Percentiles rank a stretch among this genome's conserved stretches.
phyloP scores from a whole-genome alignment of 331 rosid genomes.

The Malus hybrid region DNA sequence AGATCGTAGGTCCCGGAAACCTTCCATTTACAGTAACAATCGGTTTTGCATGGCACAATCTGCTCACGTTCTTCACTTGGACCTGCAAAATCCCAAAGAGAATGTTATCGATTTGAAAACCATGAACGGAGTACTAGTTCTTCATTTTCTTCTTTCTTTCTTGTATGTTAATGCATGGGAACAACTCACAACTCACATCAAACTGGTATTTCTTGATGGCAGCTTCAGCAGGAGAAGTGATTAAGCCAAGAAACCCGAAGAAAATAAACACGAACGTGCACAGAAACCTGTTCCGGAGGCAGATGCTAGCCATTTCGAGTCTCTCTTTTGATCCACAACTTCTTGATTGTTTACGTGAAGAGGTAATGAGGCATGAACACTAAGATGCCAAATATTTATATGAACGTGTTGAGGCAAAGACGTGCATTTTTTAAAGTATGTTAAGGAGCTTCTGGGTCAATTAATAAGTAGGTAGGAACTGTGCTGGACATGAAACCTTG shows the following conservation, averaged over 20 bases:
- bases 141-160: background rate
- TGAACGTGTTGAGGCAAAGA: slow-evolving; percentile 10
- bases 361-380: slow-evolving; percentile 20
- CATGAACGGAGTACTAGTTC: background rate
- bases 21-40: slow-evolving; percentile 68
- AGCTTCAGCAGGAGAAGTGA: slow-evolving; percentile 56
- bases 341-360: background rate
- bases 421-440: slow-evolving; percentile 24
- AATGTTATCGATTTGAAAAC: background rate
- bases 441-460: background rate
- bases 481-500: slow-evolving; percentile 39
- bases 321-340: background rate
- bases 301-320: slow-evolving; percentile 31
- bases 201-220: slow-evolving; percentile 60
- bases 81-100: slow-evolving; percentile 19
- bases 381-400: slow-evolving; percentile 29
- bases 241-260: slow-evolving; percentile 29
- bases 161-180: background rate
- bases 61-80: slow-evolving; percentile 73
- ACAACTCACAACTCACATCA: slow-evolving; percentile 44
- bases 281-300: slow-evolving; percentile 11
- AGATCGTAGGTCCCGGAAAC: slow-evolving; percentile 66
- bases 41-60: slow-evolving; percentile 69
- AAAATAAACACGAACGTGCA: slow-evolving; percentile 19
- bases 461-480: slow-evolving; percentile 32